Base-by-base conservation (phyloP, 1,284 basidiomycete genomes). In the Cutaneotrichosporon sp. region DNA sequence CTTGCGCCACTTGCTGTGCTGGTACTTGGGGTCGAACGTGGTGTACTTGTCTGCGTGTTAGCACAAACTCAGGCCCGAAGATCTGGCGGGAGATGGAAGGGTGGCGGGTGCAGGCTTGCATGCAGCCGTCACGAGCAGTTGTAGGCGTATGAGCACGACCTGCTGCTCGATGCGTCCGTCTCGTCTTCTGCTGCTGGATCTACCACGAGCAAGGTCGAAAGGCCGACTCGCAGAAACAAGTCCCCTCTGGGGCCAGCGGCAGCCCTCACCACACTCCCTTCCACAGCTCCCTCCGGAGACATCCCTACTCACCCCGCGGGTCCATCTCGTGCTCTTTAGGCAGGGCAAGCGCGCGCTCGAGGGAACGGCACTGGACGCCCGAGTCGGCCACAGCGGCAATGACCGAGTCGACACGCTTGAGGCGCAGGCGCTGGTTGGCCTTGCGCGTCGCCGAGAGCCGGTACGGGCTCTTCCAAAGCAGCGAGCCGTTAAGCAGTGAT, bases 361-460 rank as follows among this genome's bases (percentile, higher is more conserved):
- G 47, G 52, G 52, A 78, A 84, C 67, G 68, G 87, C 88, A 71
- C 67, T 88, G 69, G 4, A 97, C 80, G 8, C 92, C 90, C 60
- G 86, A 90, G 20, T 83, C 78, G 54, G 83, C 80, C 4, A 98
- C 85, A 1, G 91, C 84, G 54, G 90, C 85, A 61, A 98, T 94
- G 48, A 98, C 93, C 4, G 83, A 77, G 77, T 98, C 94, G 44
- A 98, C 94, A 66, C 84, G 86, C 78, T 89, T 91, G 60, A 98
- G 81, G 49, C 96, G 82, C 56, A 85, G 78, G 23, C 94, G 84
- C 51, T 86, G 89, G 64, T 96, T 93, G 20, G 87, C 86, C 77
- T 97, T 97, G 61, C 94, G 85, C 1, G 91, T 90, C 10, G 82
- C 73, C 13, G 92, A 96, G 61, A 98, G 76, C 65, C 90, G 86